Conservation (phyloP, 305 asterid genomes). For the Petunia hybrid region DNA sequence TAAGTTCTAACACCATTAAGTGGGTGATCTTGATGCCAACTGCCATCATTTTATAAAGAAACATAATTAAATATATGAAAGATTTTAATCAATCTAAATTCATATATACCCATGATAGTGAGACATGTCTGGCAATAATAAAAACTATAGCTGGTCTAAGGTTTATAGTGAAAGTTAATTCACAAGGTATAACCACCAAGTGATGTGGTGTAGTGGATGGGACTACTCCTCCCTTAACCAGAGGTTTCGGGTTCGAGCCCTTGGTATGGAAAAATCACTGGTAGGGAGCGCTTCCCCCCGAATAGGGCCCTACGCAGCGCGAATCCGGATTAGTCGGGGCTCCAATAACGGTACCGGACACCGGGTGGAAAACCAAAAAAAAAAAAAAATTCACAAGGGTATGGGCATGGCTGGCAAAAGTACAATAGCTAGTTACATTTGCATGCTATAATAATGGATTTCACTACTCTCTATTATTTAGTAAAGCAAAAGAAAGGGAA, state of each 20-base stretch:
- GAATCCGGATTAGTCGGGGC: no score
- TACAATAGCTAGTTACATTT: conserved; percentile 18
- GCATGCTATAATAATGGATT: conserved; percentile 33
- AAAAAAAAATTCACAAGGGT: neutral
- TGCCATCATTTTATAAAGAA: neutral
- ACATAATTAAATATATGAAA: neutral
- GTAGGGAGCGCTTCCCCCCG: no score
- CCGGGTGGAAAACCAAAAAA: no score
- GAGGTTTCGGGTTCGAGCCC: no score
- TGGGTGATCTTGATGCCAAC: neutral
- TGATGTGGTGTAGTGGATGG: no score
- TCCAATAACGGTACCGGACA: no score
- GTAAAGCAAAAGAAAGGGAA: conserved; percentile 25
- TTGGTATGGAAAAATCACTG: no score
- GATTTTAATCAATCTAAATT: no score
- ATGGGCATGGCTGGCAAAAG: conserved; percentile 20
- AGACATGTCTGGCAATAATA: neutral
- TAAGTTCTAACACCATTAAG: neutral
- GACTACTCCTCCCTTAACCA: no score
- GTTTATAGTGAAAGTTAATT: conserved; percentile 17
- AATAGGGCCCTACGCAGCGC: no score
- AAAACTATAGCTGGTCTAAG: neutral
- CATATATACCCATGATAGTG: neutral
- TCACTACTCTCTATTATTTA: conserved; percentile 25
- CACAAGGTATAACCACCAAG: no score